A percentile compares a stretch with the other conserved stretches of the same genome.
These are phyloP conservation scores for Botryosphaeria dothidea DNA, from an alignment of 2,329 filamentous ascomycete genomes.

Conservation along the genomic window DNA sequence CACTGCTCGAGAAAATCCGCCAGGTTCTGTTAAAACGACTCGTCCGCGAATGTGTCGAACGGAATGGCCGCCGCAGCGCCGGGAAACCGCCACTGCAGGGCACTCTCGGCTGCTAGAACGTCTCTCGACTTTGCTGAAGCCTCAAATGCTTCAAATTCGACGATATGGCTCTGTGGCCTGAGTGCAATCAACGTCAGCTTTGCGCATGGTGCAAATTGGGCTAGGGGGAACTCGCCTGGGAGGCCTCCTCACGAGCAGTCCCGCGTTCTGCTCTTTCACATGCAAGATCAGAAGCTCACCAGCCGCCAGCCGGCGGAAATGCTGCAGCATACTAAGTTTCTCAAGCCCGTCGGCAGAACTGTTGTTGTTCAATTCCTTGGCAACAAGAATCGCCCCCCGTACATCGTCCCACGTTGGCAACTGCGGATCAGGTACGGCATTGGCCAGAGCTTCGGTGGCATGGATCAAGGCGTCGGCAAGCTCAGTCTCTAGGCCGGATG, in stretches of 20 bases:
- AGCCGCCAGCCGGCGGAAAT: constrained; percentile 23
- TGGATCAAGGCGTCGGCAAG: constrained; percentile 27
- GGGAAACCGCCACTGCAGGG: constrained; percentile 63
- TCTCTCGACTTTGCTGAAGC: constrained; percentile 54
- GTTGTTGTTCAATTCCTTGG: constrained; percentile 27
- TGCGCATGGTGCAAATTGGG: not conserved
- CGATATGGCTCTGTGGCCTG: not conserved
- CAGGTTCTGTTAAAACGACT: constrained; percentile 50
- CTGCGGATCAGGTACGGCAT: not conserved
- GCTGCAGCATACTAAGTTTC: constrained; percentile 25
- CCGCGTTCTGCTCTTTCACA: constrained; percentile 52
- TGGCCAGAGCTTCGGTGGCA: not conserved
- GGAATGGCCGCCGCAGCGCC: constrained; percentile 55
- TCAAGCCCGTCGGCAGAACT: constrained; percentile 25
- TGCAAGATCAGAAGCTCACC: constrained; percentile 44
- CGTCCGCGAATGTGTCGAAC: constrained; percentile 37
- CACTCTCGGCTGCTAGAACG: constrained; percentile 53
- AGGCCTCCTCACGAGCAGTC: constrained; percentile 43
- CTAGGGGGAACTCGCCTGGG: constrained; percentile 24
- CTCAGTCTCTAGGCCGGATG: constrained; percentile 29
- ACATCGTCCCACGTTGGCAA: constrained; percentile 7
- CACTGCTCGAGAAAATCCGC: constrained; percentile 58
- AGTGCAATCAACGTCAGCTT: not conserved
- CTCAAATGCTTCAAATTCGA: constrained; percentile 64
- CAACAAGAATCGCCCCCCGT: constrained; percentile 21